Percentiles rank a stretch among this genome's conserved stretches.
phyloP scores from a whole-genome alignment of 495 filamentous ascomycete genomes.

The Pyronema domesticum region DNA sequence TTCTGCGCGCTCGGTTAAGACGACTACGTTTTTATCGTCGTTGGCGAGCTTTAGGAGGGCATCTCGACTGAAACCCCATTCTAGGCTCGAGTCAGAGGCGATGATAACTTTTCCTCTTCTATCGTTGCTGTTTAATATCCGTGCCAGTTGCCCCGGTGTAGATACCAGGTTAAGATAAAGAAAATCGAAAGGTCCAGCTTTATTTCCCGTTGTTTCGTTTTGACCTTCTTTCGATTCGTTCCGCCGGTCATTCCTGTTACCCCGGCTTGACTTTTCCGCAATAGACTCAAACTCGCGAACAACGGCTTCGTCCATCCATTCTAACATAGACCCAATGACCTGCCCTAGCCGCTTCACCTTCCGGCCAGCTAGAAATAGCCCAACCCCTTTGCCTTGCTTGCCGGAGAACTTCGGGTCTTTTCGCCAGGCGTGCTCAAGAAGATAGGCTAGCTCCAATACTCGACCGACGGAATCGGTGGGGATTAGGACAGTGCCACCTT shows the following conservation, averaged over 20 bases:
- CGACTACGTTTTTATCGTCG: constrained; percentile 60
- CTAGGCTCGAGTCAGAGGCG: constrained; percentile 72
- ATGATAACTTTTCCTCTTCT: constrained; percentile 57
- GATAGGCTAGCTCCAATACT: constrained; percentile 80
- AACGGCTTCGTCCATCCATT: constrained; percentile 97
- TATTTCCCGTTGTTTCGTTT: constrained; percentile 28
- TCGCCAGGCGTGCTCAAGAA: constrained; percentile 82
- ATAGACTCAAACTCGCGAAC: constrained; percentile 77
- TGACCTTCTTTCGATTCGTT: constrained; percentile 21
- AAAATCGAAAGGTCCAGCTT: constrained; percentile 74
- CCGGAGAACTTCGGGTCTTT: constrained; percentile 30
- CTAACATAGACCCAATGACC: constrained; percentile 83
- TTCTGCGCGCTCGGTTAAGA: constrained; percentile 50
- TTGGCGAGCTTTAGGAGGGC: constrained; percentile 54
- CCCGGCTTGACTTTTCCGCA: constrained; percentile 33
- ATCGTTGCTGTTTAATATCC: constrained; percentile 27
- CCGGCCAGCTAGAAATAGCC: constrained; percentile 65
- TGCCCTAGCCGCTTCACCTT: constrained; percentile 32
- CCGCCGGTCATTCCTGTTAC: constrained; percentile 26
- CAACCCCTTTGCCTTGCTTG: constrained; percentile 46
- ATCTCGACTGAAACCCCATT: constrained; percentile 92
- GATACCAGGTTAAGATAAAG: constrained; percentile 44
- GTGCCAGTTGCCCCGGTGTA: constrained; percentile 24
- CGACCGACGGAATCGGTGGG: constrained; percentile 88
- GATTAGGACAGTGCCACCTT: constrained; percentile 85